Evolutionary conservation across 2,329 filamentous ascomycete genomes (phyloP).

Genomic region (Drechslera avenae): DNA sequence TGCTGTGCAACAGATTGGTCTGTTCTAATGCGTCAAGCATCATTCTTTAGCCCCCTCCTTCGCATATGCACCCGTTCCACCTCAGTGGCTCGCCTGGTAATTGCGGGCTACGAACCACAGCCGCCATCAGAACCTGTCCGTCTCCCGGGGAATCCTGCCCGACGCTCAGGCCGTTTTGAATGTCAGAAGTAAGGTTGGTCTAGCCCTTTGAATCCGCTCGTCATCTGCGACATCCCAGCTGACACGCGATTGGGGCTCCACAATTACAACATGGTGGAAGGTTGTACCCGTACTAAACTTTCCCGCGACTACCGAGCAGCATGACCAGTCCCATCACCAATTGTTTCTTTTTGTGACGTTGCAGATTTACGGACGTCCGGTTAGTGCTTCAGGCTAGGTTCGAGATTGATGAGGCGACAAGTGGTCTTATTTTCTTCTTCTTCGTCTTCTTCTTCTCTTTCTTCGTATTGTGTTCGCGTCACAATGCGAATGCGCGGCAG

Average conservation of each 20-base stretch:
- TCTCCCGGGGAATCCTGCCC: conserved; percentile 38
- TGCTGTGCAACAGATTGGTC: conserved; percentile 39
- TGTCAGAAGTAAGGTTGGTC: conserved; percentile 30
- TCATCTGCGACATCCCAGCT: conserved; percentile 35
- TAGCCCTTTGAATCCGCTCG: conserved; percentile 27
- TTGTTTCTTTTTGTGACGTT: conserved; percentile 4
- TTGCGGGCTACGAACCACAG: conserved; percentile 30
- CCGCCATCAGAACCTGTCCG: conserved; percentile 31
- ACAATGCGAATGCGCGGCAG: conserved; percentile 14
- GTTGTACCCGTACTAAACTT: conserved; percentile 26
- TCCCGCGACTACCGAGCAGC: conserved; percentile 35
- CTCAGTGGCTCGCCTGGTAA: conserved; percentile 26
- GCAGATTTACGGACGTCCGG: neutral
- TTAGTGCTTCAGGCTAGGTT: neutral
- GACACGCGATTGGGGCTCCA: conserved; percentile 37
- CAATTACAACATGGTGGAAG: conserved; percentile 23
- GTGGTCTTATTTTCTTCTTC: neutral
- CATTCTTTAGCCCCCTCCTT: conserved; percentile 31
- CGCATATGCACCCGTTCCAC: conserved; percentile 38
- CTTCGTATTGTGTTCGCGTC: neutral
- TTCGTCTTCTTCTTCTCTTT: no score
- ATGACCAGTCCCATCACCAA: conserved; percentile 12
- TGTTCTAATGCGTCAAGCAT: conserved; percentile 32
- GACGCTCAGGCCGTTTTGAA: conserved; percentile 35
- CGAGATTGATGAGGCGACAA: neutral